A percentile compares a stretch with the other conserved stretches of the same genome.
Evolutionary conservation across 148 eudicot genomes (phyloP).

Genomic region (Heliosperma pusillum): DNA sequence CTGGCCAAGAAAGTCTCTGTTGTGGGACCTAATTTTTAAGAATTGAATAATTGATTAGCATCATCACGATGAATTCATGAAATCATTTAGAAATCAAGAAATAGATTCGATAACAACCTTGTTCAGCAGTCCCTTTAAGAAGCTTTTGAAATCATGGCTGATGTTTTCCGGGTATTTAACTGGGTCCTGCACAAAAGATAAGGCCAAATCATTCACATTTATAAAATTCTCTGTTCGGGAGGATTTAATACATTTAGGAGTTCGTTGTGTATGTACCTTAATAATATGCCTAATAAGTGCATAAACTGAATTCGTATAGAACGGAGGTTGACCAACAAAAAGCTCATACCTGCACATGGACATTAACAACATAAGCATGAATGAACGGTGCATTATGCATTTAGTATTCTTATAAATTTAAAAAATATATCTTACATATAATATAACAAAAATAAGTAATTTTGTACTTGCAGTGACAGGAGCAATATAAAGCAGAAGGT

Average conservation of each 20-base stretch:
- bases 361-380: slow-evolving; percentile 3
- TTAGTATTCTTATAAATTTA: neutral
- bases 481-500: slow-evolving; percentile 14
- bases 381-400: neutral
- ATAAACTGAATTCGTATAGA: slow-evolving; percentile 93
- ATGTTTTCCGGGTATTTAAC: slow-evolving; percentile 96
- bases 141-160: slow-evolving; percentile 76
- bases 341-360: slow-evolving; percentile 76
- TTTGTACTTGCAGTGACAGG: neutral
- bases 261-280: slow-evolving; percentile 49
- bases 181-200: slow-evolving; percentile 64
- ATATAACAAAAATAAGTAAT: neutral
- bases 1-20: slow-evolving; percentile 89
- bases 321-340: slow-evolving; percentile 98
- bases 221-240: neutral
- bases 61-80: neutral
- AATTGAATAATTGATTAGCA: slow-evolving; percentile 19
- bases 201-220: slow-evolving; percentile 1
- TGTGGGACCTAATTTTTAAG: slow-evolving; percentile 68
- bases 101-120: slow-evolving; percentile 46
- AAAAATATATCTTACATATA: neutral
- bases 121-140: slow-evolving; percentile 87
- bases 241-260: neutral
- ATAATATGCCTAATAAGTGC: slow-evolving; percentile 88
- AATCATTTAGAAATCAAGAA: slow-evolving; percentile 6